Percentiles rank a stretch among this genome's conserved stretches.
These are phyloP conservation scores for Eucalyptus pumila DNA, from an alignment of 345 rosid species.

Conservation along the genomic window DNA sequence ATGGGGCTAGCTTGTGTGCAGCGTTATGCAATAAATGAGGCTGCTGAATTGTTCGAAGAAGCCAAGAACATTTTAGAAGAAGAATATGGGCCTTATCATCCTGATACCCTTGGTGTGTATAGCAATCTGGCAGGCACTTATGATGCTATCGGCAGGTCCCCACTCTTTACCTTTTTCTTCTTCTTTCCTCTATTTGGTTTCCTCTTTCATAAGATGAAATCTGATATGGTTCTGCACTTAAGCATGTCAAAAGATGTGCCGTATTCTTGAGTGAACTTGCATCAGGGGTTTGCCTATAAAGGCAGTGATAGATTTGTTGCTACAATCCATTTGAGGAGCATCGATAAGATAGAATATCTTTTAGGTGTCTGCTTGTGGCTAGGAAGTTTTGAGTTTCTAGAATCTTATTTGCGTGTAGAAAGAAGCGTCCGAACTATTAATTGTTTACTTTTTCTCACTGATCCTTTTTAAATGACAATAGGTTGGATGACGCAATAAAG, in stretches of 20 bases:
- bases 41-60: slow-evolving; percentile 77
- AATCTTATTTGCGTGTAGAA: background rate
- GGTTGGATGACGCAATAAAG: slow-evolving; percentile 84
- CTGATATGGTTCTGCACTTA: background rate
- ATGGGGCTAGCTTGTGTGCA: slow-evolving; percentile 94
- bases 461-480: background rate
- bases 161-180: background rate
- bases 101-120: slow-evolving; percentile 81
- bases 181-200: background rate
- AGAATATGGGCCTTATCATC: slow-evolving; percentile 74
- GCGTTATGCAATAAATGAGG: slow-evolving; percentile 52
- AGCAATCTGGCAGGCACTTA: slow-evolving; percentile 95
- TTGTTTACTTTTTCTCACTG: background rate
- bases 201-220: background rate
- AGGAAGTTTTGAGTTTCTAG: background rate
- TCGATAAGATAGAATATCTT: background rate
- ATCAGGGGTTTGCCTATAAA: background rate
- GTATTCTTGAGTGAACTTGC: background rate
- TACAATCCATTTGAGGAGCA: background rate
- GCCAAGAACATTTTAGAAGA: slow-evolving; percentile 65
- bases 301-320: background rate
- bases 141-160: slow-evolving; percentile 86
- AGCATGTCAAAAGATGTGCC: background rate
- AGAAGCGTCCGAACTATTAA: background rate
- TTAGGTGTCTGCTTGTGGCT: background rate